Evolutionary conservation across 2,329 filamentous ascomycete genomes (phyloP).

Genomic region (Aulographum hederae): DNA sequence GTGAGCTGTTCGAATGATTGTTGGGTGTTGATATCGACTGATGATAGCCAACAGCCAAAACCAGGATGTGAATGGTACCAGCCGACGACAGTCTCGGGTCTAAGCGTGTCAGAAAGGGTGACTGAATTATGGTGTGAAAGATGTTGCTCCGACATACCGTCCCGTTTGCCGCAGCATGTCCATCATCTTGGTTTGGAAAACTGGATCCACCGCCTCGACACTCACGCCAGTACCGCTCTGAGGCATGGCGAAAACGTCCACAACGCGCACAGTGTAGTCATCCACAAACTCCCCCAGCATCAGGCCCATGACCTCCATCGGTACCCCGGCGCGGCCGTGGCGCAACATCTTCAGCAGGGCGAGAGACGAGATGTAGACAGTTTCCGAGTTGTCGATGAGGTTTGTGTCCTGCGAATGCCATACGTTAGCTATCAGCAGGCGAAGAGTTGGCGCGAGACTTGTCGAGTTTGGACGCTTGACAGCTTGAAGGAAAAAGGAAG

Average conservation of each 20-base stretch:
- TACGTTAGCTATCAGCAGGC: too few relatives aligned
- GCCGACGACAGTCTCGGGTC: slow-evolving; percentile 90
- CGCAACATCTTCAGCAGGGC: slow-evolving; percentile 97
- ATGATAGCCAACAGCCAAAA: slow-evolving; percentile 97
- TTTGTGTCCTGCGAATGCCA: slow-evolving; percentile 72
- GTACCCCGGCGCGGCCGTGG: slow-evolving; percentile 89
- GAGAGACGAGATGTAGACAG: slow-evolving; percentile 95
- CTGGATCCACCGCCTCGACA: slow-evolving; percentile 93
- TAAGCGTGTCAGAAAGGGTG: slow-evolving; percentile 18
- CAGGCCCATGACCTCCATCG: slow-evolving; percentile 99
- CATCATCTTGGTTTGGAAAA: slow-evolving; percentile 99
- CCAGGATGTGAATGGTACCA: slow-evolving; percentile 99
- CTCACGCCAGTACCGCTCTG: slow-evolving; percentile 96
- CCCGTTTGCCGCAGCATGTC: slow-evolving; percentile 97
- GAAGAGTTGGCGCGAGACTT: too few relatives aligned
- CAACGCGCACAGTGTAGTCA: slow-evolving; percentile 94
- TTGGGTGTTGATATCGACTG: slow-evolving; percentile 98
- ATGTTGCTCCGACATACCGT: slow-evolving; percentile 41
- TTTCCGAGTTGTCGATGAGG: slow-evolving; percentile 97
- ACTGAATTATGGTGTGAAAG: neutral
- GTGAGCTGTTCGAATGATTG: slow-evolving; percentile 99
- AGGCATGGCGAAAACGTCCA: slow-evolving; percentile 98
- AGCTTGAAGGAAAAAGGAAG: too few relatives aligned
- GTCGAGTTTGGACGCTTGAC: too few relatives aligned
- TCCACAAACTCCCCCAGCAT: slow-evolving; percentile 99